A percentile compares a stretch with the other conserved stretches of the same genome.
Conservation (phyloP, 805 yeast species). For the Grigorovia humatica region DNA sequence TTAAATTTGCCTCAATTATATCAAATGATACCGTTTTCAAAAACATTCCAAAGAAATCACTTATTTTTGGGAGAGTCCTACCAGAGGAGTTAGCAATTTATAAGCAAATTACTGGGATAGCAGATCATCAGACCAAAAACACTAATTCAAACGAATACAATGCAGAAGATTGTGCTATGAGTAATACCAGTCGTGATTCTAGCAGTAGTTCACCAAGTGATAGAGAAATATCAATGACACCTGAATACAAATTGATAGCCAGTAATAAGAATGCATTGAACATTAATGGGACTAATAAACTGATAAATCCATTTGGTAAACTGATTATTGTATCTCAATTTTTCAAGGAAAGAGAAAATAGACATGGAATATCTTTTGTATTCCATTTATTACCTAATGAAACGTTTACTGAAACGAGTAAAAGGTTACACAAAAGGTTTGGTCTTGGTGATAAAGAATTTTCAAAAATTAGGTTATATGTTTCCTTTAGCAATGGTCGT, state of each 20-base stretch:
- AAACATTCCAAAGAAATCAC: slow-evolving; percentile 28
- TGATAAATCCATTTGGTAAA: slow-evolving; percentile 21
- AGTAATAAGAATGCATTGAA: not conserved
- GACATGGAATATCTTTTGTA: slow-evolving; percentile 81
- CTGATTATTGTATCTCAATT: slow-evolving; percentile 67
- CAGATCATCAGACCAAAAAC: not conserved
- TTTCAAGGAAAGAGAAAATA: slow-evolving; percentile 50
- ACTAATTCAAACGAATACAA: slow-evolving; percentile 2
- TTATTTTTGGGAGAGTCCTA: slow-evolving; percentile 38
- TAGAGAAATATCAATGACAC: not conserved
- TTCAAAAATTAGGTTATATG: slow-evolving; percentile 52
- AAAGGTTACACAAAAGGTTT: slow-evolving; percentile 54
- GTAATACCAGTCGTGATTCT: not conserved
- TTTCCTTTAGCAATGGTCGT: slow-evolving; percentile 24
- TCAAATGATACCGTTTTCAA: slow-evolving; percentile 31
- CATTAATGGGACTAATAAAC: not conserved
- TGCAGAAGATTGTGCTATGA: not conserved
- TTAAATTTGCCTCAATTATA: slow-evolving; percentile 30
- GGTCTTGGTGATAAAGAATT: slow-evolving; percentile 77
- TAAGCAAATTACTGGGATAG: slow-evolving; percentile 11
- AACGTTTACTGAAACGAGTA: slow-evolving; percentile 47
- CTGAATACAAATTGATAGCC: not conserved
- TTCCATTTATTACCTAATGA: slow-evolving; percentile 67
- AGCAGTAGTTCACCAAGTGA: not conserved
- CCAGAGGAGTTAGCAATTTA: slow-evolving; percentile 32